Conservation (phyloP, 108 stramenopile species). For the Pseudonitzschia multiseries region DNA sequence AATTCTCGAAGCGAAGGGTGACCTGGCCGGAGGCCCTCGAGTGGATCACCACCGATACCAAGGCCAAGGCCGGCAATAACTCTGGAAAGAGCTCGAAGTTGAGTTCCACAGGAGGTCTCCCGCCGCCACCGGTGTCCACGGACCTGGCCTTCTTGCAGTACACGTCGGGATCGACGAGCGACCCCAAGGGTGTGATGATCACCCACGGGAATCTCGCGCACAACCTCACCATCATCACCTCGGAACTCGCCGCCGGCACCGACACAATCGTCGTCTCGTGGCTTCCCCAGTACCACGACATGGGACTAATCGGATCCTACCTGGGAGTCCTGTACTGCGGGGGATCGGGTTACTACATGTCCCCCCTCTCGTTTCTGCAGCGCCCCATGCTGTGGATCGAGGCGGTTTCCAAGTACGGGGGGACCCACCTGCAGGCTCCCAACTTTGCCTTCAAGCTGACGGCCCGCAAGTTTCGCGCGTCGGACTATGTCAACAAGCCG, state of each 20-base stretch:
- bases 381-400: conserved; percentile 93
- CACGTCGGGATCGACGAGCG: conserved; percentile 95
- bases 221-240: conserved; percentile 87
- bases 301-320: conserved; percentile 98
- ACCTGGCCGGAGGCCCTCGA: conserved; percentile 47
- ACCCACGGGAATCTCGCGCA: conserved; percentile 88
- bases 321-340: conserved; percentile 94
- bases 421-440: conserved; percentile 97
- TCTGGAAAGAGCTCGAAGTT: conserved; percentile 5
- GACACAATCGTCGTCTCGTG: conserved; percentile 94
- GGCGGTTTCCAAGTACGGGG: conserved; percentile 74
- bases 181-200: conserved; percentile 95
- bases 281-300: conserved; percentile 99
- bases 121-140: conserved; percentile 23
- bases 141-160: conserved; percentile 96
- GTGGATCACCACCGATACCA: conserved; percentile 73
- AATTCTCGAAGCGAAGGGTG: conserved; percentile 2
- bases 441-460: conserved; percentile 96
- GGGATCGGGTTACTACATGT: conserved; percentile 94
- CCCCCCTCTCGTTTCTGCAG: conserved; percentile 92
- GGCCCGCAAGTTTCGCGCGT: conserved; percentile 81
- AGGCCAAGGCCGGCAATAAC: conserved; percentile 12
- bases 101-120: conserved; percentile 8
- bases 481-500: conserved; percentile 34
- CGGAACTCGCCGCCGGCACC: conserved; percentile 65